Evolutionary conservation across 2,329 filamentous ascomycete species (phyloP).

Genomic region (Gyromitra esculenta): DNA sequence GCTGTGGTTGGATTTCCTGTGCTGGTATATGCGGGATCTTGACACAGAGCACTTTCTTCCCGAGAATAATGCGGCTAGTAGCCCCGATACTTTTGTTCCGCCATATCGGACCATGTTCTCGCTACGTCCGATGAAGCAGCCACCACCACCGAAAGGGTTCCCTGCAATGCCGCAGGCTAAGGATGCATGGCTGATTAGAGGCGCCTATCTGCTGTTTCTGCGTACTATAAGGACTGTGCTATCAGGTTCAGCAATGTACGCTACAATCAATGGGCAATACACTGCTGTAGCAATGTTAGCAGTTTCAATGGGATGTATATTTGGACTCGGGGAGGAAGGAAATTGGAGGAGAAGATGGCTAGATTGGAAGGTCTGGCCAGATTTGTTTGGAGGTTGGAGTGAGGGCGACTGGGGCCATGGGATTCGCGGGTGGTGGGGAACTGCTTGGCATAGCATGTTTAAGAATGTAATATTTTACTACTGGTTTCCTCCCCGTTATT

Average conservation of each 20-base stretch:
- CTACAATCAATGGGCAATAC: slow-evolving; percentile 39
- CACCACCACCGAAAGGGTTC: slow-evolving; percentile 28
- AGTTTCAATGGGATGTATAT: slow-evolving; percentile 30
- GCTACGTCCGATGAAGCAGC: not conserved
- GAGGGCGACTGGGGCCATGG: slow-evolving; percentile 42
- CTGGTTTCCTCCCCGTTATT: not conserved
- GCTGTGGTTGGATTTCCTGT: slow-evolving; percentile 46
- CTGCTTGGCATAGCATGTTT: slow-evolving; percentile 49
- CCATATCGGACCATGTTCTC: slow-evolving; percentile 19
- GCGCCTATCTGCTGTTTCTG: slow-evolving; percentile 23
- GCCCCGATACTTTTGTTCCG: not conserved
- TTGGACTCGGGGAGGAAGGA: slow-evolving; percentile 19
- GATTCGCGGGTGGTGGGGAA: slow-evolving; percentile 47
- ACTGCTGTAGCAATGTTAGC: slow-evolving; percentile 27
- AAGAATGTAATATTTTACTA: slow-evolving; percentile 27
- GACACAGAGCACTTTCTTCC: slow-evolving; percentile 41
- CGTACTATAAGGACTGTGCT: slow-evolving; percentile 17
- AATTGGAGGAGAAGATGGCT: slow-evolving; percentile 46
- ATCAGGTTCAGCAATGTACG: slow-evolving; percentile 42
- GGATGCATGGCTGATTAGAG: slow-evolving; percentile 20
- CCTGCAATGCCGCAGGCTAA: slow-evolving; percentile 20
- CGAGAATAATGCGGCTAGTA: slow-evolving; percentile 16
- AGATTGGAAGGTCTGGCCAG: slow-evolving; percentile 41
- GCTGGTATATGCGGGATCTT: slow-evolving; percentile 34
- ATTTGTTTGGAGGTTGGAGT: slow-evolving; percentile 40